phyloP scores from a whole-genome alignment of 176 grass and related monocot species.

The Tillandsia leiboldiana region DNA sequence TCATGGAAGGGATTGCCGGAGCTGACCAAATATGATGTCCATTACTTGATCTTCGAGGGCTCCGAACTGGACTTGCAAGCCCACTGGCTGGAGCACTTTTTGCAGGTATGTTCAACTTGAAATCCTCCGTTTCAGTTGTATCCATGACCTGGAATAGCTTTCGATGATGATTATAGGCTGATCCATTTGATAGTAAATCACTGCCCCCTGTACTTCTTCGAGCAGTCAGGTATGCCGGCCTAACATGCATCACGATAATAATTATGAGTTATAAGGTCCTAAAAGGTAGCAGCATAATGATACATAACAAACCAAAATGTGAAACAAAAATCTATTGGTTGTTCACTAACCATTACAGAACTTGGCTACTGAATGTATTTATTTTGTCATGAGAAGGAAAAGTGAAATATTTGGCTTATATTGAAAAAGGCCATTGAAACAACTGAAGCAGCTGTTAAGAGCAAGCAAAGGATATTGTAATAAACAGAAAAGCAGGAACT shows the following conservation, averaged over 20 bases:
- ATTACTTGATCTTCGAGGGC: constrained; percentile 42
- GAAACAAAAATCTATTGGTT: no score
- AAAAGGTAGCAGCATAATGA: neutral
- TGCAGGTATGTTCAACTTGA: constrained; percentile 56
- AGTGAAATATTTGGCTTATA: no score
- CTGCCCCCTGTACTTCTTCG: constrained; percentile 7
- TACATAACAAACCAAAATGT: neutral
- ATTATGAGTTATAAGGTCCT: neutral
- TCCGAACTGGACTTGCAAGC: constrained; percentile 65
- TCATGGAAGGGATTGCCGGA: constrained; percentile 34
- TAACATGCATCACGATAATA: constrained; percentile 6
- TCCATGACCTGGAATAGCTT: constrained; percentile 41
- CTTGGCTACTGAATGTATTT: no score
- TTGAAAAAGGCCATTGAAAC: no score
- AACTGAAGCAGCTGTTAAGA: no score
- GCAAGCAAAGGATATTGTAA: no score
- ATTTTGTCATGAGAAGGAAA: no score
- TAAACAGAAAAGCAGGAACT: no score
- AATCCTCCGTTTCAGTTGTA: constrained; percentile 34
- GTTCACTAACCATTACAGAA: no score
- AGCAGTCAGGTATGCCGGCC: constrained; percentile 3
- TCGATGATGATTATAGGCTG: constrained; percentile 30
- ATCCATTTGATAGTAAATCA: constrained; percentile 21
- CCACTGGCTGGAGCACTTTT: constrained; percentile 73
- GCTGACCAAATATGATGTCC: constrained; percentile 38